Evolutionary conservation across 768 basidiomycete genomes (phyloP), one percentile per base, ranked within the genome.

Genomic region (Calocera cornea): DNA sequence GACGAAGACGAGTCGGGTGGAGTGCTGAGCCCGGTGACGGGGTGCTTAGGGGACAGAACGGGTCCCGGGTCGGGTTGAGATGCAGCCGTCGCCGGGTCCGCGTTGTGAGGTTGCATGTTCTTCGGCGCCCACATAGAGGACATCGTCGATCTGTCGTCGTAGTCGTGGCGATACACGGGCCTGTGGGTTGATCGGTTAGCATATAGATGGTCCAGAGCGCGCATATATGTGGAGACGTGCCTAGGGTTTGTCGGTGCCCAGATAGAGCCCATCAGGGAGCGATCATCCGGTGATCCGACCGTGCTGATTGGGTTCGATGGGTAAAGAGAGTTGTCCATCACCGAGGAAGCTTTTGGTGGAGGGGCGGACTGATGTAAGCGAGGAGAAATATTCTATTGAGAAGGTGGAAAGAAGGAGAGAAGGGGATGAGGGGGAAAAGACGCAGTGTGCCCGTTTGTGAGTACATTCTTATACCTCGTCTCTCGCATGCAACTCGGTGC

Each of bases 341-440:
- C 54, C 54, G 54, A 27, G 22, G 31, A 33, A 60, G 54, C 31
- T 27, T 29, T 33, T 11, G 31, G 27, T 60, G 24, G 31, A 29
- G 54, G 31, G 31, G 54, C 22, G 24, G 54, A 29, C 22, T 60
- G 54, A 60, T 60, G 16, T 60, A 17, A 47, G 44, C 19, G 24
- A 47, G 24, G 19, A 47, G 44, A 47, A 47, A 24, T 60, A 29
- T 60, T 60, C 54, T 60, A 60, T 60, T 27, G 54, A 60, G 54
- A 60, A 60, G 54, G 54, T 60, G 54, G 31, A 60, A 60, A 60
- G 54, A 60, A 60, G 54, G 54, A 60, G 44, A 47, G 54, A 60
- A 60, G 54, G 31, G 31, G 54, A 60, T 27, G 54, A 60, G 10
- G 54, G 54, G 27, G 54, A 60, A 60, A 33, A 60, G 54, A 29